Conservation (phyloP, 768 basidiomycete species). For the Serpula lacrymans region DNA sequence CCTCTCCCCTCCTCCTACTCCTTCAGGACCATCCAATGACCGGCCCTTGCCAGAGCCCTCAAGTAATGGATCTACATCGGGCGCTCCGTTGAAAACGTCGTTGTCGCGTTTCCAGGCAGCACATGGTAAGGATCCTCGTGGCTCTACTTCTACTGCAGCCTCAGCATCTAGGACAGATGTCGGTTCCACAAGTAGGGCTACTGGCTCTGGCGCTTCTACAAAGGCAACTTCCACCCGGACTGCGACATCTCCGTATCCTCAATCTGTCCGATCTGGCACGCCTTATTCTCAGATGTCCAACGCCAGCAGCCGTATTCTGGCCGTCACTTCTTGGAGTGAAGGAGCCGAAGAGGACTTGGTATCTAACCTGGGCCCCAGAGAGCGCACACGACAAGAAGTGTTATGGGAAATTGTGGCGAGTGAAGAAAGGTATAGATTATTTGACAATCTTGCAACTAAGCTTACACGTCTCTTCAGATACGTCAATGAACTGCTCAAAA, state of each 20-base stretch:
- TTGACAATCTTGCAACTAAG: constrained; percentile 1
- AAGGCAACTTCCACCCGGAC: constrained; percentile 60
- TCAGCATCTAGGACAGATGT: constrained; percentile 63
- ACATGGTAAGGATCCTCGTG: constrained; percentile 69
- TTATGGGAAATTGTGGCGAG: constrained; percentile 95
- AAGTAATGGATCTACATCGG: constrained; percentile 25
- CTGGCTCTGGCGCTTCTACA: constrained; percentile 54
- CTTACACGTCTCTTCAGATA: constrained; percentile 56
- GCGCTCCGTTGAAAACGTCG: constrained; percentile 53
- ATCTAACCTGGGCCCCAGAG: constrained; percentile 87
- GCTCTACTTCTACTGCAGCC: constrained; percentile 60
- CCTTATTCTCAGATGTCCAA: constrained; percentile 80
- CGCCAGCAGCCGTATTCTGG: constrained; percentile 68
- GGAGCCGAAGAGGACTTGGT: constrained; percentile 93
- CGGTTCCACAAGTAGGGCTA: constrained; percentile 47
- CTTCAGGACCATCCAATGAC: constrained; percentile 46
- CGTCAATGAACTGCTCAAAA: constrained; percentile 82
- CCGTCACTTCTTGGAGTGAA: constrained; percentile 88
- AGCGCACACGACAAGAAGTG: constrained; percentile 94
- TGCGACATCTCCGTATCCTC: constrained; percentile 58
- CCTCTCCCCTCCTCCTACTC: constrained; percentile 75
- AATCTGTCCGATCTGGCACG: constrained; percentile 74
- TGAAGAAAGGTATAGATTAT: constrained; percentile 88
- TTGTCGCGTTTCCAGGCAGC: constrained; percentile 75
- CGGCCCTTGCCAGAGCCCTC: constrained; percentile 46